These are phyloP conservation scores for Spatholobus suberectus DNA, from an alignment of 306 rosid genomes.

Conservation along the genomic window DNA sequence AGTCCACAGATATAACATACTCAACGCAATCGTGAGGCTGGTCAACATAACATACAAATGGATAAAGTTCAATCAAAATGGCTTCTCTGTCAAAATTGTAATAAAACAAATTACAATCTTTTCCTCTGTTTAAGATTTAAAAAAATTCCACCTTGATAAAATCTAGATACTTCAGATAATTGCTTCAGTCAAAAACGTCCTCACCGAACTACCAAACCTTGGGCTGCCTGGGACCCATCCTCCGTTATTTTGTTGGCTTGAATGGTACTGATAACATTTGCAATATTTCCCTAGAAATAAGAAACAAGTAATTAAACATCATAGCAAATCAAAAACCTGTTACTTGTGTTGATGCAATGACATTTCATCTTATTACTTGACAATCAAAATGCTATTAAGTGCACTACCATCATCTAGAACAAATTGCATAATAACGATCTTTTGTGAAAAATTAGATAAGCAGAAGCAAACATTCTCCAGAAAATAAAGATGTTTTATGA, in stretches of 20 bases:
- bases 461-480: not conserved
- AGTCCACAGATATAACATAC: not conserved
- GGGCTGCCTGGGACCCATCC: conserved; percentile 79
- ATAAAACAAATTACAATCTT: conserved; percentile 15
- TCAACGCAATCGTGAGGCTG: not conserved
- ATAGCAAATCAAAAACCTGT: not conserved
- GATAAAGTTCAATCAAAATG: conserved; percentile 7
- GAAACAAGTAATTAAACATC: not conserved
- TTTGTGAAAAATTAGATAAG: not conserved
- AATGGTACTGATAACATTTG: conserved; percentile 81
- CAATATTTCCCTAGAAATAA: conserved; percentile 72
- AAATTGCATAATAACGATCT: not conserved
- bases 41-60: not conserved
- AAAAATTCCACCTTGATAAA: conserved; percentile 25
- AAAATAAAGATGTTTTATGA: not conserved
- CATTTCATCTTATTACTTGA: not conserved
- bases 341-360: not conserved
- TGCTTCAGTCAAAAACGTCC: not conserved
- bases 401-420: not conserved
- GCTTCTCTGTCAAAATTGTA: conserved; percentile 2
- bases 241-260: conserved; percentile 75
- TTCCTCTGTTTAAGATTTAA: not conserved
- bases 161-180: conserved; percentile 38
- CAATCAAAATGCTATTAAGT: not conserved
- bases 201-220: conserved; percentile 78